Evolutionary conservation across 495 filamentous ascomycete genomes (phyloP), one percentile per base, ranked within the genome.

Genomic region (Penicillium roqueforti): DNA sequence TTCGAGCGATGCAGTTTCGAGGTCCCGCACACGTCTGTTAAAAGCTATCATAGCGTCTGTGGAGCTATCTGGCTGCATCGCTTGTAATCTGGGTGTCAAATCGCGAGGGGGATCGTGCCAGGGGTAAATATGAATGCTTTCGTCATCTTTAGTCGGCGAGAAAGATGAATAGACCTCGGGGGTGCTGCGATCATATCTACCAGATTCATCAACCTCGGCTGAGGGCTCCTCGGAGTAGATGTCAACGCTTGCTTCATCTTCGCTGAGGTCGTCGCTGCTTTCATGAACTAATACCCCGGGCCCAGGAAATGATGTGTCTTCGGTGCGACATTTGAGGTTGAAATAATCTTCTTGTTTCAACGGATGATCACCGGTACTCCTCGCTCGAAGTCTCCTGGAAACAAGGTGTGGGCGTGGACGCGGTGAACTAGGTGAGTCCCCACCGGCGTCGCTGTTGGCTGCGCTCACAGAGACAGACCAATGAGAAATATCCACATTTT

Each of bases 1-100:
- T 22, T 80, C 77, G 39, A 85, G 76, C 4, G 88, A 91, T 28
- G 67, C 56, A 10, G 70, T 76, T 38, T 81, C 78, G 26, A 75
- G 51, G 36, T 80, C 75, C 22, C 46, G 62, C 5, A 73, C 73
- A 8, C 71, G 74, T 53, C 62, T 69, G 22, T 76, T 59, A 29
- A 66, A 81, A 16, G 69, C 65, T 39, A 67, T 56, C 58, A 80
- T 81, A 20, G 78, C 78, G 42, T 70, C 70, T 39, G 62, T 69
- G 0, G 78, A 78, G 18, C 65, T 77, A 13, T 52, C 51, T 10
- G 77, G 77, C 42, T 81, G 78, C 52, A 68, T 63, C 37, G 60
- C 60, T 19, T 71, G 60, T 8, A 59, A 61, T 39, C 63, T 61
- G 10, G 70, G 66, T 4, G 70, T 61, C 11, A 60, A 34, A 48